Evolutionary conservation across 176 grass and related monocot species (phyloP), one percentile per base, ranked within the genome.

Genomic region (Avena eriantha): DNA sequence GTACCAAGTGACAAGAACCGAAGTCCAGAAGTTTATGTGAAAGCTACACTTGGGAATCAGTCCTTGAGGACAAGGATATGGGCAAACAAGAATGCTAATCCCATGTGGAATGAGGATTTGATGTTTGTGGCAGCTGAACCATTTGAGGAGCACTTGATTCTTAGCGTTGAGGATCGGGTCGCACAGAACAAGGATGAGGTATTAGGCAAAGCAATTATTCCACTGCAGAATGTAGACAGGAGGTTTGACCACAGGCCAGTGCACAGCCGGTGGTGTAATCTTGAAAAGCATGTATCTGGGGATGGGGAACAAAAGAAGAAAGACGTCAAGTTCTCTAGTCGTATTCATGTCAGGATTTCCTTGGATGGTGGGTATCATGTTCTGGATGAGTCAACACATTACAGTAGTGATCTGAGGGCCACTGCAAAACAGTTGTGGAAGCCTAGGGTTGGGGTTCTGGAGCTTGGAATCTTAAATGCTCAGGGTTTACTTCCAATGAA

Each of bases 31-130:
- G 81, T 92, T 23, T 86, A 86, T 87, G 93, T 92, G 55, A 92
- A 92, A 78, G 93, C 78, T 72, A 88, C 49, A 57, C 77, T 88
- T 54, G 90, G 93, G 17, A 92, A 86, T 69, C 90, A 95, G 73
- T 31, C 8, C 53, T 69, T 88, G 46, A 84, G 90, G 73, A 92
- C 85, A 56, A 89, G 79, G 61, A 57, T 88, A 54, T 92, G 82
- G 29, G 22, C 34, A 21, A 85, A 45, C 82, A 89, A 88, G 50
- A 81, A 22, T 48, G 31, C 84, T 69, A 92, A 95, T 78, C 87
- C 85, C 48, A 73, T 89, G 82, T 95, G 93, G 90, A 95, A 95
- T 71, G 90, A 95, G 82, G 90, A 92, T 84, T 83, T 92, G 83
- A 90, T 95, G 93, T 91, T 92, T 76, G 93, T 94, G 39, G 90